These are phyloP conservation scores for Globisporangium polare DNA, from an alignment of 352 stramenopile species.

Conservation along the genomic window DNA sequence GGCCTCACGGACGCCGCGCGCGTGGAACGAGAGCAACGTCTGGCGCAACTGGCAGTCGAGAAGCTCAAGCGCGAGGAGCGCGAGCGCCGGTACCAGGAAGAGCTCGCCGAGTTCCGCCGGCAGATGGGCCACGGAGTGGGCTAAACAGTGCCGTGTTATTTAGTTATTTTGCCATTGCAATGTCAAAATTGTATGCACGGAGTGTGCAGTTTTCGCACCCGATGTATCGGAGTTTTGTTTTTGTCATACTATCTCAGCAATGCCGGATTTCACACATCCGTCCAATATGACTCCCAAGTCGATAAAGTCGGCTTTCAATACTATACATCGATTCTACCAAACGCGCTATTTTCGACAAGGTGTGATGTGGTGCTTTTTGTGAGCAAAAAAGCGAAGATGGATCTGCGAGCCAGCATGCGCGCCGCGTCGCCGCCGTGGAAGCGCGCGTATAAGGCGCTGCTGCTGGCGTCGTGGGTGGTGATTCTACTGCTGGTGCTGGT, in stretches of 20 bases:
- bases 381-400: neutral
- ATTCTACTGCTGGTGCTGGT: neutral
- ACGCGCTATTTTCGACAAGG: too few relatives aligned
- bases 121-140: slow-evolving; percentile 12
- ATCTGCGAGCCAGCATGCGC: neutral
- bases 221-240: too few relatives aligned
- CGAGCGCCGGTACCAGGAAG: slow-evolving; percentile 50
- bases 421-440: neutral
- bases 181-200: too few relatives aligned
- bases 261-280: too few relatives aligned
- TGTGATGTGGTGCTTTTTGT: too few relatives aligned
- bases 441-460: neutral
- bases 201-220: too few relatives aligned
- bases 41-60: slow-evolving; percentile 16
- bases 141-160: neutral
- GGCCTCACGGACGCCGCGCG: slow-evolving; percentile 32
- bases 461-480: neutral
- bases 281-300: too few relatives aligned
- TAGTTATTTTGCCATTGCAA: neutral
- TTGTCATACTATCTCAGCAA: too few relatives aligned
- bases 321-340: too few relatives aligned
- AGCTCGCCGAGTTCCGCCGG: slow-evolving; percentile 41
- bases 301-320: too few relatives aligned
- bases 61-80: slow-evolving; percentile 35
- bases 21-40: slow-evolving; percentile 25